Conservation (phyloP, 2,329 filamentous ascomycete genomes). For the Clonostachys sp. region DNA sequence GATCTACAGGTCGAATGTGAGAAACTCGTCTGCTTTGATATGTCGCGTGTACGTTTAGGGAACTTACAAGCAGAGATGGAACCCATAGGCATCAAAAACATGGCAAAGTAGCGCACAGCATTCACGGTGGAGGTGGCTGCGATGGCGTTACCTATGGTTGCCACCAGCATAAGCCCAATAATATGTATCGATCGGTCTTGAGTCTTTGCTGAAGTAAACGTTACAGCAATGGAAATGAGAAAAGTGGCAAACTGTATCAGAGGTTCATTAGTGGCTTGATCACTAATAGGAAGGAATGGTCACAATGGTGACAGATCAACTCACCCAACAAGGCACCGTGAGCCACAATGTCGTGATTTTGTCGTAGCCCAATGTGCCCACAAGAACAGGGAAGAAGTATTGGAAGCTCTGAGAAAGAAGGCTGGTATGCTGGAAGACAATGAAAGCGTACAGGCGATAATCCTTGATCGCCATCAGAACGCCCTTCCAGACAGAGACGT, state of each 20-base stretch:
- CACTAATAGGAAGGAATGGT: background rate
- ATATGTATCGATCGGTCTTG: conserved; percentile 55
- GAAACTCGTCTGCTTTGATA: background rate
- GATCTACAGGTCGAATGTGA: conserved; percentile 17
- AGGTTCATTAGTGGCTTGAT: background rate
- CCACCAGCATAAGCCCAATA: conserved; percentile 43
- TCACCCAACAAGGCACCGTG: conserved; percentile 52
- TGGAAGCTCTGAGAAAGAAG: conserved; percentile 52
- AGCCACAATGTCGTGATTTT: conserved; percentile 49
- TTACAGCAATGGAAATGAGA: conserved; percentile 46
- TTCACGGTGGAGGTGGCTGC: conserved; percentile 43
- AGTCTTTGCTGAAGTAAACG: conserved; percentile 47
- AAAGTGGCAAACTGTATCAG: conserved; percentile 39
- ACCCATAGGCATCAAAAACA: conserved; percentile 57
- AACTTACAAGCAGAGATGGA: conserved; percentile 38
- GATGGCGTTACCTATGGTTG: conserved; percentile 50
- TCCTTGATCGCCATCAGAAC: conserved; percentile 42
- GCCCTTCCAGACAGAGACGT: conserved; percentile 33
- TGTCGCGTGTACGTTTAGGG: background rate
- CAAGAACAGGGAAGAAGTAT: conserved; percentile 63
- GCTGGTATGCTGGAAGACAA: conserved; percentile 47
- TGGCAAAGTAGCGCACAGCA: conserved; percentile 54
- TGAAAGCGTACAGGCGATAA: conserved; percentile 46
- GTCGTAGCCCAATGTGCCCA: conserved; percentile 54
- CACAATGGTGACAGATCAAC: conserved; percentile 3